Percentiles rank a stretch among this genome's conserved stretches.
These are phyloP conservation scores for Suillus plorans DNA, from an alignment of 768 basidiomycete species.

Conservation along the genomic window DNA sequence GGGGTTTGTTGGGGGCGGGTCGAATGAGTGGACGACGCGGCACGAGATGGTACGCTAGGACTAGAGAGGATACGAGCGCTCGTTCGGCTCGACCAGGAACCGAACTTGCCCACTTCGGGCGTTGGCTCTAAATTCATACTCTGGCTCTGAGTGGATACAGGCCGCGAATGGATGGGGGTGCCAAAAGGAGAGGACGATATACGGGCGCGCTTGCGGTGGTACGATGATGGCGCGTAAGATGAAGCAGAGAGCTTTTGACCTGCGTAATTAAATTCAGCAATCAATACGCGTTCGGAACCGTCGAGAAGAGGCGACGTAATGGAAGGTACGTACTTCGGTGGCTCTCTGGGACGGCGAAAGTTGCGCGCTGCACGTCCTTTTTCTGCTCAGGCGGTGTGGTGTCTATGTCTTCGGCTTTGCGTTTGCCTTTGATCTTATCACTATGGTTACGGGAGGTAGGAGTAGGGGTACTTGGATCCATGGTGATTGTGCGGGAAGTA, in stretches of 20 bases:
- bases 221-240: conserved; percentile 70
- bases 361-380: conserved; percentile 50
- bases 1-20: conserved; percentile 22
- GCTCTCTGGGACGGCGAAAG: conserved; percentile 57
- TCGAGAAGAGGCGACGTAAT: conserved; percentile 16
- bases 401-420: conserved; percentile 75
- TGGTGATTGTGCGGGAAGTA: conserved; percentile 14
- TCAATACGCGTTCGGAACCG: conserved; percentile 24
- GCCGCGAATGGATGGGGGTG: conserved; percentile 31
- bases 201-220: conserved; percentile 67
- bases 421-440: conserved; percentile 53
- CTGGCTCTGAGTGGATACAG: conserved; percentile 23
- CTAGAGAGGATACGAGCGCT: conserved; percentile 26
- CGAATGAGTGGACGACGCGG: conserved; percentile 36
- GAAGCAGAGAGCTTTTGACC: conserved; percentile 56
- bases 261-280: conserved; percentile 25
- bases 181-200: conserved; percentile 38
- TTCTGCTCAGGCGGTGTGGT: conserved; percentile 65
- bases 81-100: conserved; percentile 37
- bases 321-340: conserved; percentile 52
- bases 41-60: conserved; percentile 37
- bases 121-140: conserved; percentile 17
- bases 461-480: conserved; percentile 32
- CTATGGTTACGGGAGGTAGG: conserved; percentile 31
- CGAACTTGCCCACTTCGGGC: conserved; percentile 18